A percentile compares a stretch with the other conserved stretches of the same genome.
Evolutionary conservation across 495 filamentous ascomycete genomes (phyloP).

Genomic region (Pseudotulostoma volvatum): DNA sequence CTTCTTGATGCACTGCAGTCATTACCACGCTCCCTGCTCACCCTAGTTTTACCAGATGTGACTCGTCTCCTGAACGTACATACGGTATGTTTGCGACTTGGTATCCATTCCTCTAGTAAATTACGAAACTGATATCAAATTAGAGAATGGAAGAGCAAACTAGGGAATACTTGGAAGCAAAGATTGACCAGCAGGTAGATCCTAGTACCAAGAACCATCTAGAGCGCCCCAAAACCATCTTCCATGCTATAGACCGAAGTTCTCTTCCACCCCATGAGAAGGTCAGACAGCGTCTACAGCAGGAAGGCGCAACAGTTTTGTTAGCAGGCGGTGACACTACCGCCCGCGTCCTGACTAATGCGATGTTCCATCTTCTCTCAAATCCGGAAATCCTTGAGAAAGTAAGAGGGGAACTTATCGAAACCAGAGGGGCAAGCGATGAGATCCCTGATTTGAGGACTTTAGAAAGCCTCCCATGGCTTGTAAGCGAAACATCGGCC

Average conservation of each 20-base stretch:
- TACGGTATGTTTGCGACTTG: not conserved
- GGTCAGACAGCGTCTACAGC: conserved; percentile 9
- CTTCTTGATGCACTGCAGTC: conserved; percentile 4
- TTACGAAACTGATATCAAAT: not conserved
- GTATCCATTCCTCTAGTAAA: not conserved
- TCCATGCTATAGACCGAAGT: conserved; percentile 11
- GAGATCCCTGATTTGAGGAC: conserved; percentile 2
- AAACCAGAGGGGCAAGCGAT: conserved; percentile 1
- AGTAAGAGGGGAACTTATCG: conserved; percentile 7
- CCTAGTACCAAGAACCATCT: too few species aligned
- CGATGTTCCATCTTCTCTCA: conserved; percentile 15
- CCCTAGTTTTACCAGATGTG: conserved; percentile 5
- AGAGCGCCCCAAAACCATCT: conserved; percentile 7
- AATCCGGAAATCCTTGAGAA: conserved; percentile 10
- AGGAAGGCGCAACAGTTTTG: conserved; percentile 15
- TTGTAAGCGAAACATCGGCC: not conserved
- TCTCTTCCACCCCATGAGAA: conserved; percentile 10
- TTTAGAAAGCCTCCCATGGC: conserved; percentile 1
- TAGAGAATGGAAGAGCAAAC: conserved; percentile 1
- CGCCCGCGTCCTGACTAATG: conserved; percentile 11
- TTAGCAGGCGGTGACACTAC: conserved; percentile 19
- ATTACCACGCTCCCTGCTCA: conserved; percentile 6
- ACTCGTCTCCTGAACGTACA: conserved; percentile 3
- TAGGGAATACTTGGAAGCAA: not conserved
- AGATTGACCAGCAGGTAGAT: not conserved